Base-by-base conservation (phyloP, 805 yeast species). In the Myxozyma monticola region DNA sequence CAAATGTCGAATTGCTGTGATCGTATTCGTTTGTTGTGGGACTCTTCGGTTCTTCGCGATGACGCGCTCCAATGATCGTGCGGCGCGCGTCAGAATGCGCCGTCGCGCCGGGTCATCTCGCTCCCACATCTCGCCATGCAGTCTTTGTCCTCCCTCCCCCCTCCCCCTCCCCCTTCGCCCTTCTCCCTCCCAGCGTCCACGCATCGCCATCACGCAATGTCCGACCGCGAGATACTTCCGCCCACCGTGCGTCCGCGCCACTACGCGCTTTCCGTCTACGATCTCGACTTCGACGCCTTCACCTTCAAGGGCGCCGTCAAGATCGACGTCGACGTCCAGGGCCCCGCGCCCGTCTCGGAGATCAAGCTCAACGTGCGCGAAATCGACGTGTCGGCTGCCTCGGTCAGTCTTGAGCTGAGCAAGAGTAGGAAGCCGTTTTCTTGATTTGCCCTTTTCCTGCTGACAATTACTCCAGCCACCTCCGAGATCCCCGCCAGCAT, bases 401-500 rank as follows among this genome's bases (percentile, higher is more conserved):
- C 39, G 14, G 31, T 58, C 9, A 21, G 44, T 3, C 31, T 45
- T 24, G 61, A 57, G 41, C 25, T 57, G 15, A 44, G 47, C 25
- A 57, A 57, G 42, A 59, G 59, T 45, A 35, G 3, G 54, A 31
- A 9, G 12, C 3, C 24, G 17, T 2, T 28, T 29, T 15, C 21
- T 47, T 17, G n/a, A 14, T 17, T 4, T 15, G 20, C 4, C 15
- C 18, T 20, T 29, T 24, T 21, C 18, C 24, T 34, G 26, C 26
- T 34, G 29, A 7, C 14, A 15, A 37, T 37, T 12, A 9, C 15
- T 31, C 29, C 30, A 53, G 57, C 59, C 7, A 42, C 61, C 10
- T 43, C 55, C n/a, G 51, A 63, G 3, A 57, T 67, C 45, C 54
- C 67, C 1, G 61, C 65, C 12, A 65, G 54, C 22, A 56, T 65